Percentiles rank a stretch among this genome's conserved stretches.
Evolutionary conservation across 2,329 filamentous ascomycete species (phyloP).

Genomic region (Venturiaceae sp.): DNA sequence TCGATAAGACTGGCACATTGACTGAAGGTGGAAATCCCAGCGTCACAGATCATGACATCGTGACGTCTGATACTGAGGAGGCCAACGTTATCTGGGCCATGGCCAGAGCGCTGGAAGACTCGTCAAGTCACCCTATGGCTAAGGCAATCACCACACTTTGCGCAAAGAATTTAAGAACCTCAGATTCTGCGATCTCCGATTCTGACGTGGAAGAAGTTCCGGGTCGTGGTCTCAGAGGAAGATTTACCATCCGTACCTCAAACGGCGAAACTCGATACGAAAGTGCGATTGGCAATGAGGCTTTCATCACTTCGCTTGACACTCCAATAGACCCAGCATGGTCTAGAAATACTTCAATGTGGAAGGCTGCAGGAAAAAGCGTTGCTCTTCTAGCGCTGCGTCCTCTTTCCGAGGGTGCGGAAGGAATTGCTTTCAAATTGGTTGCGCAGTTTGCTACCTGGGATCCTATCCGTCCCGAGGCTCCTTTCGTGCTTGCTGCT

Average conservation of each 20-base stretch:
- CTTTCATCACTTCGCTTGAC: no score
- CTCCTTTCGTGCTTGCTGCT: not conserved
- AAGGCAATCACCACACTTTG: constrained; percentile 60
- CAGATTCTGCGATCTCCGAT: constrained; percentile 17
- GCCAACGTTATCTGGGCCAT: constrained; percentile 19
- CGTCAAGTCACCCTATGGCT: constrained; percentile 65
- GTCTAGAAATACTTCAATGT: no score
- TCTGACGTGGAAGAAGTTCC: no score
- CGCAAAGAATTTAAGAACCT: constrained; percentile 20
- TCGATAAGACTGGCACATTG: constrained; percentile 82
- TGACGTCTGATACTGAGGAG: constrained; percentile 16
- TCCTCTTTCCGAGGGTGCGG: constrained; percentile 69
- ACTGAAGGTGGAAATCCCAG: constrained; percentile 62
- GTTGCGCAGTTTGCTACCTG: not conserved
- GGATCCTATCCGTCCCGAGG: not conserved
- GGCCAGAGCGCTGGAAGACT: constrained; percentile 57
- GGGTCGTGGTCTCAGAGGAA: no score
- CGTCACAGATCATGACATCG: constrained; percentile 49
- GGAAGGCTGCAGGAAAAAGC: constrained; percentile 32
- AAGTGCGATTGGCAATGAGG: no score
- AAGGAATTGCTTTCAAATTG: constrained; percentile 37
- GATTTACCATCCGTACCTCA: no score
- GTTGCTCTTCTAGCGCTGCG: constrained; percentile 26
- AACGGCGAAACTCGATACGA: no score
- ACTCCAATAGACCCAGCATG: no score